Conservation (phyloP, 2,329 filamentous ascomycete genomes). For the Cryphonectria nitschkei region DNA sequence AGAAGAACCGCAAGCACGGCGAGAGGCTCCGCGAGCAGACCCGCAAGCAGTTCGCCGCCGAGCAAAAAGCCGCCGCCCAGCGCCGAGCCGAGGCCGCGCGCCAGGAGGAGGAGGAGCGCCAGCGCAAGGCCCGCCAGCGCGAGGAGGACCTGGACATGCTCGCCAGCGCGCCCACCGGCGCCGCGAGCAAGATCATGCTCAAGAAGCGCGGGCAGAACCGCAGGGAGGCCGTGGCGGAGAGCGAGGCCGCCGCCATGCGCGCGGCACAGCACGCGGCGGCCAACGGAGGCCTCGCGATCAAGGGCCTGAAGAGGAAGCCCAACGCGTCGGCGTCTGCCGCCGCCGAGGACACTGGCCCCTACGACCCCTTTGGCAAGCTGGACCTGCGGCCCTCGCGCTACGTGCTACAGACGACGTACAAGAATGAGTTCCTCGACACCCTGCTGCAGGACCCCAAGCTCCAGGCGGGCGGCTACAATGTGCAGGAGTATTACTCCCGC, state of each 20-base stretch:
- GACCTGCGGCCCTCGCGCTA: constrained; percentile 72
- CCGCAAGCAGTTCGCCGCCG: constrained; percentile 61
- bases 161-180: constrained; percentile 60
- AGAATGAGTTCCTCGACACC: constrained; percentile 72
- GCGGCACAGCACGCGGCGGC: constrained; percentile 30
- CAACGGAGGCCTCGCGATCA: constrained; percentile 62
- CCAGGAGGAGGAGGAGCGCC: constrained; percentile 73
- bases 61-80: constrained; percentile 68
- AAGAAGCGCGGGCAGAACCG: constrained; percentile 70
- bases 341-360: constrained; percentile 71
- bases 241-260: constrained; percentile 44
- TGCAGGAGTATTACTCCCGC: constrained; percentile 79
- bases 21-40: constrained; percentile 58
- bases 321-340: constrained; percentile 52
- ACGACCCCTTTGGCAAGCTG: constrained; percentile 86
- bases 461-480: constrained; percentile 79
- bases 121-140: constrained; percentile 63
- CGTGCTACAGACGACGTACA: constrained; percentile 69
- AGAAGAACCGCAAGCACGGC: constrained; percentile 58
- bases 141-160: constrained; percentile 73
- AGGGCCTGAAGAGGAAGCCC: constrained; percentile 69
- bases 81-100: constrained; percentile 65
- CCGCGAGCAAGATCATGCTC: constrained; percentile 65
- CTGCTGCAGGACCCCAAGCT: constrained; percentile 68
- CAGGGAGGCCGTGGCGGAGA: constrained; percentile 37